phyloP scores from a whole-genome alignment of 306 rosid species.

The Castanea sativa region DNA sequence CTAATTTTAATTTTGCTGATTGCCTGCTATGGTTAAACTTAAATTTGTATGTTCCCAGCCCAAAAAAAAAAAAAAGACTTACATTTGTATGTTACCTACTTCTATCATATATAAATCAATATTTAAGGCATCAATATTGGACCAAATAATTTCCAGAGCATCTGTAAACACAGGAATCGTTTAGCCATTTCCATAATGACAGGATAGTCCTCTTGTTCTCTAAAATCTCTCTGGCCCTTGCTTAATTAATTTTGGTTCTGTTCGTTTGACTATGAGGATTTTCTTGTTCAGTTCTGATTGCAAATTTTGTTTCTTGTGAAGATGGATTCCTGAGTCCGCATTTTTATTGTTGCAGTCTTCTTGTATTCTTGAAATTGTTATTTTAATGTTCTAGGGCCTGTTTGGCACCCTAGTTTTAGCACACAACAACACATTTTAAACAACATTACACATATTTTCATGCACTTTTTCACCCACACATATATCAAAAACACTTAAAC shows the following conservation, averaged over 20 bases:
- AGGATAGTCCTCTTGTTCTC: neutral
- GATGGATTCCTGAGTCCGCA: constrained; percentile 1
- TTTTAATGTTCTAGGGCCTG: neutral
- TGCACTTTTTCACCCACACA: too few species aligned
- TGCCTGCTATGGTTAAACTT: too few species aligned
- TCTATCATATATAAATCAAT: neutral
- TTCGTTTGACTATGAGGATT: neutral
- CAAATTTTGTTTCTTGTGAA: neutral
- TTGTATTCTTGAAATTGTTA: constrained; percentile 10
- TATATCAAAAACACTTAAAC: too few species aligned
- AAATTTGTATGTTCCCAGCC: too few species aligned
- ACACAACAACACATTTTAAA: too few species aligned
- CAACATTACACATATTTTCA: too few species aligned
- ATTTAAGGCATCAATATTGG: neutral
- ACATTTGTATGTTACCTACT: too few species aligned
- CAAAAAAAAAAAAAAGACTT: too few species aligned
- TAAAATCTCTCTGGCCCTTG: neutral
- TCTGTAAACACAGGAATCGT: neutral
- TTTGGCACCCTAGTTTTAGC: too few species aligned
- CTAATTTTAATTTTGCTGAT: neutral
- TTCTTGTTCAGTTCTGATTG: neutral
- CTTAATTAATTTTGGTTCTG: neutral
- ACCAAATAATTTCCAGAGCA: neutral
- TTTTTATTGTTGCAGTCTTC: constrained; percentile 13
- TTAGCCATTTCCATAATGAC: neutral